Evolutionary conservation across 768 basidiomycete species (phyloP).

Genomic region (Mrakia blollopis): DNA sequence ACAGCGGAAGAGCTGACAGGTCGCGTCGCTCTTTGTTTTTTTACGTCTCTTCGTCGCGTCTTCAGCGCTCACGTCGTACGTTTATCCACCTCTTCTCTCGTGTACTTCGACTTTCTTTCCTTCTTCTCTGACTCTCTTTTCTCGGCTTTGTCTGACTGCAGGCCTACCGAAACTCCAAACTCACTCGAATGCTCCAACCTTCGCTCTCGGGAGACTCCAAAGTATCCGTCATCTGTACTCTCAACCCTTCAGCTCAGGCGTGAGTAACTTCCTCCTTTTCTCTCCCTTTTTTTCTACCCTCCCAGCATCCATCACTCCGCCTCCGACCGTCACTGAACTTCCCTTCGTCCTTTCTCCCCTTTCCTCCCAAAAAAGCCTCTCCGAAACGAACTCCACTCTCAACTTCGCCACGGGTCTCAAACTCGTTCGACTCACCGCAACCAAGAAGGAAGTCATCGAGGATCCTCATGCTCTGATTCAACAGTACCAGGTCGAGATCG

Average conservation of each 20-base stretch:
- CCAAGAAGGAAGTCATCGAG: constrained; percentile 80
- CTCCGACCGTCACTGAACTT: no score
- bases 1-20: no score
- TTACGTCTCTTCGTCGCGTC: no score
- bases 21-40: no score
- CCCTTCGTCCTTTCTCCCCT: not conserved
- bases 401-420: constrained; percentile 59
- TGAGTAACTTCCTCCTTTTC: constrained; percentile 2
- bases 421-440: constrained; percentile 60
- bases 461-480: constrained; percentile 91
- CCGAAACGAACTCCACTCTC: constrained; percentile 81
- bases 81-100: not conserved
- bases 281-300: not conserved
- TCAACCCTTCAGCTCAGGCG: constrained; percentile 77
- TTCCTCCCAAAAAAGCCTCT: constrained; percentile 47
- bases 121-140: not conserved
- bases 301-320: not conserved
- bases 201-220: constrained; percentile 92
- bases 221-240: constrained; percentile 91
- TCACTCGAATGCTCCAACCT: constrained; percentile 84
- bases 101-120: not conserved
- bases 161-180: constrained; percentile 15
- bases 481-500: constrained; percentile 90
- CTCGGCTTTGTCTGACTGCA: not conserved
- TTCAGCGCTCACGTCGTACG: not conserved